These are phyloP conservation scores for Prunus dulcis DNA, from an alignment of 306 rosid genomes.

Conservation along the genomic window DNA sequence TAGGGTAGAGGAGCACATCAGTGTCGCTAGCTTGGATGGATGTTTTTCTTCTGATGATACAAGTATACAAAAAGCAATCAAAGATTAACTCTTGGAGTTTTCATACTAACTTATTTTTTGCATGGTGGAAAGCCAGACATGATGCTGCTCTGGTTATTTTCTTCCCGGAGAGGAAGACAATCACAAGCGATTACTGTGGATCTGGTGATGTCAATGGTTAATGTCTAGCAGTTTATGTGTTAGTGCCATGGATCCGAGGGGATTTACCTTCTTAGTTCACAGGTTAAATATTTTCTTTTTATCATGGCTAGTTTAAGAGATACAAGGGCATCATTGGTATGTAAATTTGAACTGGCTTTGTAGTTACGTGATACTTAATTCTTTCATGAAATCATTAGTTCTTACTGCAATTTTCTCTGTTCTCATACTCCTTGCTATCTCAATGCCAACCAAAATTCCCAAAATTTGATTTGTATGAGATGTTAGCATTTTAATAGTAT, in stretches of 20 bases:
- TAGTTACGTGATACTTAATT: slow-evolving; percentile 15
- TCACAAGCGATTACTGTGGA: slow-evolving; percentile 11
- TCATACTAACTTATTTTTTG: slow-evolving; percentile 24
- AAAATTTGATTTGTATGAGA: no score
- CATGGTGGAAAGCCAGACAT: slow-evolving; percentile 14
- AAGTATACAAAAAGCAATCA: slow-evolving; percentile 3
- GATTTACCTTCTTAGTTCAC: slow-evolving; percentile 11
- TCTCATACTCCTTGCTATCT: no score
- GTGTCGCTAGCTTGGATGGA: neutral
- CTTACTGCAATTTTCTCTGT: neutral
- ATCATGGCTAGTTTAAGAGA: slow-evolving; percentile 16
- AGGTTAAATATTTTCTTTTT: slow-evolving; percentile 9
- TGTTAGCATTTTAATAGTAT: no score
- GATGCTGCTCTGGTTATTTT: slow-evolving; percentile 6
- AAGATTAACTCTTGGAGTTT: slow-evolving; percentile 10
- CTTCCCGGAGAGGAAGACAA: slow-evolving; percentile 7
- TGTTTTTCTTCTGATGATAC: slow-evolving; percentile 8
- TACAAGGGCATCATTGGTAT: slow-evolving; percentile 10
- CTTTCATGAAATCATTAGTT: slow-evolving; percentile 12
- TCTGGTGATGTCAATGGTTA: neutral
- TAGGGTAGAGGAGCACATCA: slow-evolving; percentile 5
- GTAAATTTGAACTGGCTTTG: slow-evolving; percentile 27
- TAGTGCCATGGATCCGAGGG: slow-evolving; percentile 4
- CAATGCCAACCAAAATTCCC: no score
- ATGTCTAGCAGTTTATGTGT: slow-evolving; percentile 7